Evolutionary conservation across 805 yeast genomes (phyloP).

Genomic region (Gaillardinia entomophila): DNA sequence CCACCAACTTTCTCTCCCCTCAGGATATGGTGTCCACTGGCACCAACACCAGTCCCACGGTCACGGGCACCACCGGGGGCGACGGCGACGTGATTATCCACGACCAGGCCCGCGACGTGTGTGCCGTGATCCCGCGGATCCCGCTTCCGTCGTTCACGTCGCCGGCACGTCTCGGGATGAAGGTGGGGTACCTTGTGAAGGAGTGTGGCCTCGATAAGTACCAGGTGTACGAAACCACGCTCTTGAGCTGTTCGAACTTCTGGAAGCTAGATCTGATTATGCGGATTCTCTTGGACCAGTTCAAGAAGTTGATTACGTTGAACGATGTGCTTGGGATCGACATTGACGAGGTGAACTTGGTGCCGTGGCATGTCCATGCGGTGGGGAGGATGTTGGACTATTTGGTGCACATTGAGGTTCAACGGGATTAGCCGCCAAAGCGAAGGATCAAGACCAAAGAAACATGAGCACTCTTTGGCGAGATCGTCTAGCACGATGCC

Average conservation of each 20-base stretch:
- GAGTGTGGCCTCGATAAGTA: slow-evolving; percentile 14
- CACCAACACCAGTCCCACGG: background rate
- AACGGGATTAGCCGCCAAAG: too few relatives aligned
- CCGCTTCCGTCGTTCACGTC: slow-evolving; percentile 67
- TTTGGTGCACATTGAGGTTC: slow-evolving; percentile 54
- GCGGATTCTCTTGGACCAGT: slow-evolving; percentile 53
- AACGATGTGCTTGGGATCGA: slow-evolving; percentile 32
- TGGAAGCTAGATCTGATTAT: slow-evolving; percentile 52
- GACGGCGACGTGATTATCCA: slow-evolving; percentile 29
- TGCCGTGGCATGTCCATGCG: slow-evolving; percentile 72
- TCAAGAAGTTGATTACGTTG: slow-evolving; percentile 48
- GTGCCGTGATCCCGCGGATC: slow-evolving; percentile 53
- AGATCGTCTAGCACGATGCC: too few relatives aligned
- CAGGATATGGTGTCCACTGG: slow-evolving; percentile 11
- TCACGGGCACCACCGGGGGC: background rate
- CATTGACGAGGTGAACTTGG: slow-evolving; percentile 15
- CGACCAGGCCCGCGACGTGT: slow-evolving; percentile 46
- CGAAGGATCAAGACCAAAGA: too few relatives aligned
- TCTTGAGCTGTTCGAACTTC: slow-evolving; percentile 68
- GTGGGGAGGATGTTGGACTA: slow-evolving; percentile 57
- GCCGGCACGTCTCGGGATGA: slow-evolving; percentile 63
- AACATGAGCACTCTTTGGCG: too few relatives aligned
- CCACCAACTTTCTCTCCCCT: slow-evolving; percentile 29
- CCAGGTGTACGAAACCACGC: slow-evolving; percentile 53
- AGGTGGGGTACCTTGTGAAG: slow-evolving; percentile 62